phyloP scores from a whole-genome alignment of 2,329 filamentous ascomycete genomes.

The Aspergillus sp. region DNA sequence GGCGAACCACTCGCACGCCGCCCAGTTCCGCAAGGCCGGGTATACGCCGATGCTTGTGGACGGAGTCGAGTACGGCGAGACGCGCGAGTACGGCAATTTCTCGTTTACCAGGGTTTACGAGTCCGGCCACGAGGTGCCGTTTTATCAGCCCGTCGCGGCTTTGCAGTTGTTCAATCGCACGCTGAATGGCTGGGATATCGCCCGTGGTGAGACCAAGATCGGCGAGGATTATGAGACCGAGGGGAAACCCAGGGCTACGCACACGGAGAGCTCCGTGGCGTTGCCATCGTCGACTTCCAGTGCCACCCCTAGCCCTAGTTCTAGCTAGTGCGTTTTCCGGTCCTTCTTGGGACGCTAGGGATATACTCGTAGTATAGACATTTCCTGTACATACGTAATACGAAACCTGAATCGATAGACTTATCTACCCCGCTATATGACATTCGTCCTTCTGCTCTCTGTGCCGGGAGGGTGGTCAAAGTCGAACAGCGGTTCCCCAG shows the following conservation, averaged over 20 bases:
- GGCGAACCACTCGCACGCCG: conserved; percentile 44
- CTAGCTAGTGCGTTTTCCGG: background rate
- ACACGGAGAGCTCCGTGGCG: conserved; percentile 36
- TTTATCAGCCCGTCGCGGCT: conserved; percentile 50
- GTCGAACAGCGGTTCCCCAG: too few species aligned
- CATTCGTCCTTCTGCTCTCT: too few species aligned
- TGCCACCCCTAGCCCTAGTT: background rate
- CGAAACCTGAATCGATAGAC: background rate
- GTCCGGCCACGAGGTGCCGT: conserved; percentile 55
- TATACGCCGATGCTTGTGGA: conserved; percentile 67
- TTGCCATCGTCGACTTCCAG: conserved; percentile 19
- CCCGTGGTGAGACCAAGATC: conserved; percentile 41
- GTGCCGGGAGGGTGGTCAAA: too few species aligned
- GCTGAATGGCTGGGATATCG: conserved; percentile 48
- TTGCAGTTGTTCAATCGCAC: conserved; percentile 55
- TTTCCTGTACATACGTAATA: background rate
- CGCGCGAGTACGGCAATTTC: conserved; percentile 68
- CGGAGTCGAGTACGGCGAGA: conserved; percentile 57
- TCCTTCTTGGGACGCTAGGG: too few species aligned
- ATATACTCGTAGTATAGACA: background rate
- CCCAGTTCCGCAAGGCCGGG: conserved; percentile 57
- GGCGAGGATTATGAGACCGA: conserved; percentile 28
- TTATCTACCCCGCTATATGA: too few species aligned
- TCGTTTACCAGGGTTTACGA: conserved; percentile 61
- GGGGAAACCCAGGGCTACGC: conserved; percentile 36